Evolutionary conservation across 148 eudicot species (phyloP), one percentile per base, ranked within the genome.

Genomic region (Camellia granthamiana): DNA sequence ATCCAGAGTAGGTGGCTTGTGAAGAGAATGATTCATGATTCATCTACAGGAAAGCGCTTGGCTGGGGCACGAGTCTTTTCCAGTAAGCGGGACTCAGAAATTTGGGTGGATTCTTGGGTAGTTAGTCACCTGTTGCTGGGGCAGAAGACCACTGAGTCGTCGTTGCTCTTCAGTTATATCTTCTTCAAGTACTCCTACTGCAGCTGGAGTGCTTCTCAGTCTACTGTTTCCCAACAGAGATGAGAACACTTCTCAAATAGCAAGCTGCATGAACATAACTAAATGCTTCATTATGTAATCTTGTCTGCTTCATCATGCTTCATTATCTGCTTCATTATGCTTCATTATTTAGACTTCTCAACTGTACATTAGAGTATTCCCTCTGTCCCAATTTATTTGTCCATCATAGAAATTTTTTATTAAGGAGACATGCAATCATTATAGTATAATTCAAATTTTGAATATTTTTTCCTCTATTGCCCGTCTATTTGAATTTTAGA

Each of bases 151-250:
- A 81, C 89, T 56, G 0, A 88, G 83, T 52, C 89, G 84, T n/a
- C 85, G 90, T 72, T 90, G 92, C 82, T 90, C 92, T 81, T 90
- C 92, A 38, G 88, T 84, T 72, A 90, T 72, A 90, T 90, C 83
- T 90, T 88, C 78, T 82, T 86, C 69, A 88, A 68, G 69, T 88
- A 88, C 83, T 86, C 93, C 87, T 87, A 82, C 72, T 90, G 91
- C 84, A 90, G 84, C 77, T 85, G 84, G 71, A 90, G 85, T 70
- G 93, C 93, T 85, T 88, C 90, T 88, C 90, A 23, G 84, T 81
- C 67, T 87, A 87, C 62, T 90, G 86, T 81, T 85, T 75, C 64
- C 91, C 90, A 74, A 78, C 42, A 69, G 66, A 69, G 66, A 60
- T 21, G 44, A 84, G 64, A 42, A 60, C 7, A 52, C 12, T 66